Base-by-base conservation (phyloP, 1,284 basidiomycete genomes). In the Trichosporon sp. region DNA sequence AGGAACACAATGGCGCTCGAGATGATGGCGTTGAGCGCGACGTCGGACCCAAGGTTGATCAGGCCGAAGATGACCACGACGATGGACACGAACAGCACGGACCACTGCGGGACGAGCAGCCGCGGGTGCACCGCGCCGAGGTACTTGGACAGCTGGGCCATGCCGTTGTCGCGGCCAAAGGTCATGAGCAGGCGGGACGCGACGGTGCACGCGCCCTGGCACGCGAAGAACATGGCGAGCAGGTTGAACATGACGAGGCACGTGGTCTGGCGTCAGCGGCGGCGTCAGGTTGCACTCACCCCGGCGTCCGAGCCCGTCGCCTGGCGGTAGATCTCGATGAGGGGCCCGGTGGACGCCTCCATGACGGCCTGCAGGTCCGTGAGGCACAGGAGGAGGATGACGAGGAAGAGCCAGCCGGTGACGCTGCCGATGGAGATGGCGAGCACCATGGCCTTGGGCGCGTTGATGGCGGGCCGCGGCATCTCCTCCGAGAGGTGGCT, bases 141-240 rank as follows among this genome's bases (percentile, higher is more conserved):
- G 67, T 83, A 78, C 1, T 64, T 63, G 34, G 87, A 85, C 69
- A 89, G 86, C 1, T 87, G 89, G 13, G 68, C 73, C 25, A 90
- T 84, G 2, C 88, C 89, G 66, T 84, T 84, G 81, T 91, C 90
- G 0, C 89, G 85, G 0, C 89, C 89, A 72, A 91, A 90, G 44
- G 87, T 86, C 84, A 88, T 88, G 2, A 87, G 88, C 72, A 89
- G 87, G 11, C 90, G 86, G 1, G 88, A 89, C 8, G 88, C 86
- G 3, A 87, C 88, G 65, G 87, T 88, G 69, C 87, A 86, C 72
- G 89, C 87, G 23, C 88, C 78, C 63, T 73, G 72, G 12, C 73
- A 68, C 1, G 75, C 72, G 47, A 72, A 73, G 29, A 75, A 76
- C 83, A 84, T 83, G 18, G 75, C 77, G 8, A 76, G 65, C 34